Evolutionary conservation across 257 asterid species (phyloP), one percentile per base, ranked within the genome.

Genomic region (Parsonsia alboflavescens): DNA sequence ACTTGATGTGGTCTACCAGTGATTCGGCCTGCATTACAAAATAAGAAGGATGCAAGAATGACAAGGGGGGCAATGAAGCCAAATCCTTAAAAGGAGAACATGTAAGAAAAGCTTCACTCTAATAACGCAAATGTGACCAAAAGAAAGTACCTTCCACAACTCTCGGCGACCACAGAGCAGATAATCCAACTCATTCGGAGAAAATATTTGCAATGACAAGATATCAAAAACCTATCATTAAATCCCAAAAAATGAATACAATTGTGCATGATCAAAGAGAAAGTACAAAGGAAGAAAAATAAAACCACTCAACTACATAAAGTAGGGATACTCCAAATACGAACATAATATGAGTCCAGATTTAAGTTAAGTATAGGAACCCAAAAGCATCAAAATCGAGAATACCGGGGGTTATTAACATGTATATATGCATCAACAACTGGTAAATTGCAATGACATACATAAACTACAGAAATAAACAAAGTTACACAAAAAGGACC

Each of bases 81-180:
- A 52, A 50, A 19, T 36, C 10, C 72, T 33, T 68, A 0, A 45
- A 16, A 33, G 21, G 28, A 45, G 21, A 22, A 68, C 5, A 66
- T 6, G 48, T 12, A 46, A 49, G 42, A 28, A 68, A 19, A 30
- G 33, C 19, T 7, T 15, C 7, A 48, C 16, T 30, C 45, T 7
- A 70, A 36, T 17, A 17, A 39, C 46, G 33, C n/a, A 54, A 48
- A 61, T 0, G 2, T 4, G 52, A 24, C 49, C 41, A 46, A 52
- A 68, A 48, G 71, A 74, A 22, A 68, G 74, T 78, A 96, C 99
- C 99, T 91, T 89, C 99, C 99, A 96, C 70, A 90, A 68, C 86
- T 92, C 99, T 82, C 96, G 85, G 72, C 97, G 98, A 63, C 99
- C 99, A 75, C 99, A 95, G 63, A 95, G 93, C 76, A 95, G 87